phyloP scores from a whole-genome alignment of 306 rosid species.

The Begonia peltatifolia region DNA sequence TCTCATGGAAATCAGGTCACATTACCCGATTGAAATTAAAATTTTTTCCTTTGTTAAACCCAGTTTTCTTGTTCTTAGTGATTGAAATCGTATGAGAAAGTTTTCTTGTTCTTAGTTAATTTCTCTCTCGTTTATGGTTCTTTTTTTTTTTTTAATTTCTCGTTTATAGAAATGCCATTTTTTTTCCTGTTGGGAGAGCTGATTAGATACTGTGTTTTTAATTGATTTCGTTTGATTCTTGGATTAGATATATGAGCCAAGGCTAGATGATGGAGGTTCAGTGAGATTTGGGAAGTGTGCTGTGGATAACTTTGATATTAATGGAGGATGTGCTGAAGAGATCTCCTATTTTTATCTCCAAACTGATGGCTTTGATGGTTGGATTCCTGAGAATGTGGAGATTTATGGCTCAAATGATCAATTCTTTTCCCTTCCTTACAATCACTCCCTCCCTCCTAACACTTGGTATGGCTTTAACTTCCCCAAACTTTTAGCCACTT shows the following conservation, averaged over 20 bases:
- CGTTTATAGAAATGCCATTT: background rate
- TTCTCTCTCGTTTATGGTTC: background rate
- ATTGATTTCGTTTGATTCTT: background rate
- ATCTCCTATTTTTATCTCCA: slow-evolving; percentile 4
- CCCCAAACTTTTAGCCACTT: background rate
- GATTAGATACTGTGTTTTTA: background rate
- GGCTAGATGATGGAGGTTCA: slow-evolving; percentile 3
- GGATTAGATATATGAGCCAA: slow-evolving; percentile 4
- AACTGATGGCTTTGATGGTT: slow-evolving; percentile 1
- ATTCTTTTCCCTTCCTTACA: background rate
- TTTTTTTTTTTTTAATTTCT: too few relatives aligned
- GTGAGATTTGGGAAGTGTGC: slow-evolving; percentile 1
- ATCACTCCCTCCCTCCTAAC: slow-evolving; percentile 1
- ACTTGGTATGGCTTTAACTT: slow-evolving; percentile 9
- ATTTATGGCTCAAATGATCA: slow-evolving; percentile 3
- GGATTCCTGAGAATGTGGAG: slow-evolving; percentile 7
- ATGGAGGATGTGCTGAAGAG: slow-evolving; percentile 5
- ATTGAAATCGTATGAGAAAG: too few relatives aligned
- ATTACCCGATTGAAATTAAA: background rate
- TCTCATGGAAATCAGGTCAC: slow-evolving; percentile 11
- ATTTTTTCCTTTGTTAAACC: background rate
- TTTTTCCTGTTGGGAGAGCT: background rate
- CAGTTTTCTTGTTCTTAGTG: background rate
- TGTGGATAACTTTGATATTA: slow-evolving; percentile 1
- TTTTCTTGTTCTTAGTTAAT: background rate